A percentile compares a stretch with the other conserved stretches of the same genome.
These are phyloP conservation scores for Plantago ovata DNA, from an alignment of 257 asterid species.

Conservation along the genomic window DNA sequence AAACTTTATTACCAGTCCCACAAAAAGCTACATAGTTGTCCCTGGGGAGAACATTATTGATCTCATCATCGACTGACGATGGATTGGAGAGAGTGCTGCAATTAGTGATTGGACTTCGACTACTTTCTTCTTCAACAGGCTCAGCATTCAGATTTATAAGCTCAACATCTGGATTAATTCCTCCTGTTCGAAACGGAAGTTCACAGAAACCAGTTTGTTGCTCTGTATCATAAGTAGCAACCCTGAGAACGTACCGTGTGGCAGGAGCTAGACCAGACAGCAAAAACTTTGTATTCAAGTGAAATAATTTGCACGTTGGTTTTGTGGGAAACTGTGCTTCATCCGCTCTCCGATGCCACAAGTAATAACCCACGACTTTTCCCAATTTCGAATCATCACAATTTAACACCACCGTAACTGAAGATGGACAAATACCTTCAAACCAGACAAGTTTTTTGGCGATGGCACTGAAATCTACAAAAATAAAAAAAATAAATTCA, in stretches of 20 bases:
- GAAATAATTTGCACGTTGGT: constrained; percentile 56
- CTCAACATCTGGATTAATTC: constrained; percentile 29
- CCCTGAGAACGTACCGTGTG: constrained; percentile 59
- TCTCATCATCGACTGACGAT: constrained; percentile 84
- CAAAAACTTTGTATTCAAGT: constrained; percentile 42
- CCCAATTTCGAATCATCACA: constrained; percentile 23
- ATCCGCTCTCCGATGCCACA: constrained; percentile 73
- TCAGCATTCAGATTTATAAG: constrained; percentile 29
- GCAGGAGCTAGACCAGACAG: constrained; percentile 54
- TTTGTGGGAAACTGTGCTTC: constrained; percentile 51
- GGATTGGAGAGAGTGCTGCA: constrained; percentile 88
- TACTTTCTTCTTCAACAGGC: constrained; percentile 44
- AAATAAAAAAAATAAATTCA: constrained; percentile 16
- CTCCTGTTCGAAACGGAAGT: constrained; percentile 40
- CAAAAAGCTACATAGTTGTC: constrained; percentile 35
- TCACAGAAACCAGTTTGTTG: constrained; percentile 44
- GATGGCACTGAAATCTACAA: constrained; percentile 36
- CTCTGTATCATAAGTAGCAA: constrained; percentile 38
- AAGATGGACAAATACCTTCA: constrained; percentile 42
- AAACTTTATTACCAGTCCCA: constrained; percentile 29
- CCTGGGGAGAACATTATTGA: constrained; percentile 44
- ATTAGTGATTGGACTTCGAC: constrained; percentile 60
- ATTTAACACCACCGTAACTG: constrained; percentile 32
- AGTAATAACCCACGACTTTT: constrained; percentile 25
- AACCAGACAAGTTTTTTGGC: constrained; percentile 45